phyloP scores from a whole-genome alignment of 495 filamentous ascomycete species.

The Neurospora africana region DNA sequence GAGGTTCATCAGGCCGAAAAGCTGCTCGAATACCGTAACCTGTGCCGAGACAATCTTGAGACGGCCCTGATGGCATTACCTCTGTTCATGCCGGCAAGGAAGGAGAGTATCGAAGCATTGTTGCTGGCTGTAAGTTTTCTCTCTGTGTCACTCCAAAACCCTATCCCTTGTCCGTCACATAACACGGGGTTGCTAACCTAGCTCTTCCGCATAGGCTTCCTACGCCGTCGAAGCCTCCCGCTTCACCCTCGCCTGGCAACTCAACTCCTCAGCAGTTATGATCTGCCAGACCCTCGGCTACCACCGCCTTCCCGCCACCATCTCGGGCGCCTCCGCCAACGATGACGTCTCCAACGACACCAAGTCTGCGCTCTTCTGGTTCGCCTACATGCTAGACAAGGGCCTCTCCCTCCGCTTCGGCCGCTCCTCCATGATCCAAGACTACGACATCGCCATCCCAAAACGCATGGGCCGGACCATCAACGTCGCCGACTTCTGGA shows the following conservation, averaged over 20 bases:
- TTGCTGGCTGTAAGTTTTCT: slow-evolving; percentile 38
- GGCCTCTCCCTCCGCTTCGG: slow-evolving; percentile 54
- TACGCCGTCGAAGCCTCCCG: slow-evolving; percentile 55
- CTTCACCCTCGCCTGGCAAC: slow-evolving; percentile 51
- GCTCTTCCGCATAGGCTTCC: slow-evolving; percentile 15
- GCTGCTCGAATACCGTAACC: slow-evolving; percentile 26
- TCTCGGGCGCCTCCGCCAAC: slow-evolving; percentile 1
- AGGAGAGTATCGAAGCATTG: slow-evolving; percentile 50
- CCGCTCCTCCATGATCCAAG: slow-evolving; percentile 48
- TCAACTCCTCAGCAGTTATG: slow-evolving; percentile 45
- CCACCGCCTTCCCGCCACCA: slow-evolving; percentile 44
- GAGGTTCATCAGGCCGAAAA: slow-evolving; percentile 16
- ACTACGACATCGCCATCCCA: slow-evolving; percentile 53
- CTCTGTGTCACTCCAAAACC: too few relatives aligned
- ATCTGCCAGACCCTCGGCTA: slow-evolving; percentile 57
- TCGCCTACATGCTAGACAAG: slow-evolving; percentile 50
- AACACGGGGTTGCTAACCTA: not conserved
- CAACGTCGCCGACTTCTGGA: slow-evolving; percentile 22
- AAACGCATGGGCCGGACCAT: slow-evolving; percentile 19
- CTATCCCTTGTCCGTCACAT: not conserved
- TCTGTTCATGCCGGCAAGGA: slow-evolving; percentile 45
- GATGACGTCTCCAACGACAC: slow-evolving; percentile 34
- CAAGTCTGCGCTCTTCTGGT: slow-evolving; percentile 49
- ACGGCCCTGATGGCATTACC: slow-evolving; percentile 46
- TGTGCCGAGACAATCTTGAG: slow-evolving; percentile 50